phyloP scores from a whole-genome alignment of 176 grass and related monocot species.

The Zea luxurians region DNA sequence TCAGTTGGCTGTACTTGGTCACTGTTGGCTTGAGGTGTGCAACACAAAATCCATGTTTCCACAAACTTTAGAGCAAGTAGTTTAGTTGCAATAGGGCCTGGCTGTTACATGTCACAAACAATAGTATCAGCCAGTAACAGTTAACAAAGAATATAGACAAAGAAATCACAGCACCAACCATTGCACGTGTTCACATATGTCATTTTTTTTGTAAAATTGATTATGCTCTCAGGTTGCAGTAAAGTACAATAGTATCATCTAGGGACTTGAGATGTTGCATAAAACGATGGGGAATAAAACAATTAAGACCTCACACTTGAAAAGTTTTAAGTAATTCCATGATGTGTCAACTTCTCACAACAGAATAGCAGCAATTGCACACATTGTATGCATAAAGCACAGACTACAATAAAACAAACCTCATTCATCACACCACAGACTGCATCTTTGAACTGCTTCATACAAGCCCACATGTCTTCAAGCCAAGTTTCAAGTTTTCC shows the following conservation, averaged over 20 bases:
- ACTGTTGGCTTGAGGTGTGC: slow-evolving; percentile 57
- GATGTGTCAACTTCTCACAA: slow-evolving; percentile 28
- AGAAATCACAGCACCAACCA: slow-evolving; percentile 28
- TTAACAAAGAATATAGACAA: slow-evolving; percentile 19
- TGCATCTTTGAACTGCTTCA: slow-evolving; percentile 84
- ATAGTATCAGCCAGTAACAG: slow-evolving; percentile 40
- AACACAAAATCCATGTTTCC: slow-evolving; percentile 72
- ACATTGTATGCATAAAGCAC: slow-evolving; percentile 25
- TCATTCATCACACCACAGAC: slow-evolving; percentile 58
- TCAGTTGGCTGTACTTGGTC: slow-evolving; percentile 41
- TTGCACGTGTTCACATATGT: slow-evolving; percentile 24
- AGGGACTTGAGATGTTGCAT: slow-evolving; percentile 9
- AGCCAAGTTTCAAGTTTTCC: slow-evolving; percentile 89
- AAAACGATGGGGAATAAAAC: slow-evolving; percentile 5
- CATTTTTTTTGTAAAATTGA: slow-evolving; percentile 18
- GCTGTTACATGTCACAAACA: slow-evolving; percentile 56
- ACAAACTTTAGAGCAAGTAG: slow-evolving; percentile 82
- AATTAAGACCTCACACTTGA: slow-evolving; percentile 29
- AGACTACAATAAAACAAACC: slow-evolving; percentile 44
- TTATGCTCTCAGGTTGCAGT: neutral
- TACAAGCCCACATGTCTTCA: slow-evolving; percentile 85
- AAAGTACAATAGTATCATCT: slow-evolving; percentile 20
- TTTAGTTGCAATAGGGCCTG: slow-evolving; percentile 64
- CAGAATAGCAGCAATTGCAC: slow-evolving; percentile 26
- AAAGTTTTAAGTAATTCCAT: slow-evolving; percentile 37